Percentiles rank a stretch among this genome's conserved stretches.
Evolutionary conservation across 768 basidiomycete genomes (phyloP).

Genomic region (Tulasnella sp.): DNA sequence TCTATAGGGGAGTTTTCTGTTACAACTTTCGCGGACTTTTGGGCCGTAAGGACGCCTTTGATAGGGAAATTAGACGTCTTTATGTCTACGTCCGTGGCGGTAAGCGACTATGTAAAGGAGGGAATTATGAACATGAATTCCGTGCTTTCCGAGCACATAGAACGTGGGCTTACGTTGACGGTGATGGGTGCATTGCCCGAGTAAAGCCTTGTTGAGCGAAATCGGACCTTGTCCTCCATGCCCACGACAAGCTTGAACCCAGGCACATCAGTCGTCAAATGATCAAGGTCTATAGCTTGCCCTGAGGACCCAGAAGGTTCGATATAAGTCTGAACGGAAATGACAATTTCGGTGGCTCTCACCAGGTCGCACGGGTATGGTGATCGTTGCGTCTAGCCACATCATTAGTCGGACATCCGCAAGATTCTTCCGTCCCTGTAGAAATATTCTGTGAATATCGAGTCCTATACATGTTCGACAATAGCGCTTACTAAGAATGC

Average conservation of each 20-base stretch:
- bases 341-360: background rate
- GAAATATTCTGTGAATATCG: background rate
- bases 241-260: background rate
- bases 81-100: background rate
- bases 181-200: background rate
- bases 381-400: background rate
- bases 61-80: background rate
- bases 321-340: background rate
- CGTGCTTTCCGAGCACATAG: background rate
- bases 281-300: background rate
- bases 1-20: slow-evolving; percentile 5
- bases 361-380: background rate
- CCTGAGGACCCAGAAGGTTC: background rate
- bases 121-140: background rate
- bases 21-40: background rate
- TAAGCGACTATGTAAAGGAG: background rate
- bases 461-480: background rate
- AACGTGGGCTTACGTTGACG: background rate
- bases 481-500: background rate
- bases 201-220: background rate
- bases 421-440: background rate
- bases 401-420: background rate
- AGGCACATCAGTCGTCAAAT: background rate
- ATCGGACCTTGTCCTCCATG: background rate
- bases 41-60: background rate